phyloP scores from a whole-genome alignment of 345 rosid genomes.

The Citrus maxima region DNA sequence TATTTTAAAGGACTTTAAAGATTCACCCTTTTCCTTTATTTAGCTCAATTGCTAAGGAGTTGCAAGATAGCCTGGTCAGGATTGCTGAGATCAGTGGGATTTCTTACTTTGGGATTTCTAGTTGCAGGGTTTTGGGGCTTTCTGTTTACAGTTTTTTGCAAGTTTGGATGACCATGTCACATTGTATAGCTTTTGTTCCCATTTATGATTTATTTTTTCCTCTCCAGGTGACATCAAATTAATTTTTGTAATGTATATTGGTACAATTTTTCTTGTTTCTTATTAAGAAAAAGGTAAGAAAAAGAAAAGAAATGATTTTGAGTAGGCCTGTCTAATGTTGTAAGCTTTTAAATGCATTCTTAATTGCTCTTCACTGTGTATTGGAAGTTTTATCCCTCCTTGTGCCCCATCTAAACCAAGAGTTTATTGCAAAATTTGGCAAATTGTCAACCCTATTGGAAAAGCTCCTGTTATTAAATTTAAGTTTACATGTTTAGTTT shows the following conservation, averaged over 20 bases:
- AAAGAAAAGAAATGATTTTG: background rate
- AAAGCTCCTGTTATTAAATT: background rate
- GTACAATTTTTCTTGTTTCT: background rate
- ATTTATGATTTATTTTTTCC: background rate
- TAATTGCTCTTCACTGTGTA: background rate
- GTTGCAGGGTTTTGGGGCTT: background rate
- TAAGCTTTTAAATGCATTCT: background rate
- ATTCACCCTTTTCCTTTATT: background rate
- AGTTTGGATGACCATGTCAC: background rate
- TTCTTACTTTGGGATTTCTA: background rate
- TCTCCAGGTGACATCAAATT: background rate
- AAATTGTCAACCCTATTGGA: background rate
- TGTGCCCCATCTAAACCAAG: background rate
- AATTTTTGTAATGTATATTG: background rate
- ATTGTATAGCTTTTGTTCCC: background rate
- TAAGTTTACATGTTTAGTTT: background rate
- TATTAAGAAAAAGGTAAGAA: too few species aligned
- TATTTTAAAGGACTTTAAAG: background rate
- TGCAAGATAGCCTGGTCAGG: background rate
- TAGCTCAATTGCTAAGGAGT: background rate
- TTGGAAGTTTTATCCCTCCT: background rate
- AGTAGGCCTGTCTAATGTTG: background rate
- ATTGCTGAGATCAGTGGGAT: background rate
- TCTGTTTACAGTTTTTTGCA: background rate
- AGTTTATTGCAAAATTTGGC: background rate